Evolutionary conservation across 2,329 filamentous ascomycete genomes (phyloP).

Genomic region (Colletotrichum sp.): DNA sequence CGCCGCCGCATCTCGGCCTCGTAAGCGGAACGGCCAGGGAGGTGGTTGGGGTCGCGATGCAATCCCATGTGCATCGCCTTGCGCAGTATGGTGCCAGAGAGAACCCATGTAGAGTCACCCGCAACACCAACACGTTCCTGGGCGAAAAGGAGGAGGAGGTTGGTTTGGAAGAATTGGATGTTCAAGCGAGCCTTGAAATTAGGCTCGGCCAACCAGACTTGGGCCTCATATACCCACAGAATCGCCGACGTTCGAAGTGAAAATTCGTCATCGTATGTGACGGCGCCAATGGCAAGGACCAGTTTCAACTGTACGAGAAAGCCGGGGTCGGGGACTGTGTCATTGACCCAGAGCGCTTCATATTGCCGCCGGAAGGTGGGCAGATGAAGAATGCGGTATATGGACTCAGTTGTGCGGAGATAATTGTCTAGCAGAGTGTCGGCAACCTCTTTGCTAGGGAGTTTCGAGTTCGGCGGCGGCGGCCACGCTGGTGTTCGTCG

Average conservation of each 20-base stretch:
- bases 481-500: constrained; percentile 54
- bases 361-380: constrained; percentile 54
- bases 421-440: constrained; percentile 56
- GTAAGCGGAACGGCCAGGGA: constrained; percentile 37
- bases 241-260: constrained; percentile 53
- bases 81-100: constrained; percentile 47
- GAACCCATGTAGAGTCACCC: constrained; percentile 53
- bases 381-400: constrained; percentile 56
- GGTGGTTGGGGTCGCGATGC: constrained; percentile 49
- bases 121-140: constrained; percentile 41
- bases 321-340: constrained; percentile 30
- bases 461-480: constrained; percentile 37
- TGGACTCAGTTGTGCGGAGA: constrained; percentile 48
- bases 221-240: constrained; percentile 63
- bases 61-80: constrained; percentile 55
- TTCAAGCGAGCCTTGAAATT: constrained; percentile 56
- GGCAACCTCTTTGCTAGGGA: constrained; percentile 51
- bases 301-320: constrained; percentile 65
- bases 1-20: constrained; percentile 52
- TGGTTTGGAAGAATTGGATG: constrained; percentile 55
- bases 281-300: constrained; percentile 61
- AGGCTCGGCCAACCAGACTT: constrained; percentile 58
- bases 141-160: constrained; percentile 48
- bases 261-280: constrained; percentile 53
- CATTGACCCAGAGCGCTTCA: constrained; percentile 51